A percentile compares a stretch with the other conserved stretches of the same genome.
Conservation (phyloP, 352 stramenopile species). For the Pilasporangium apinafurcum region DNA sequence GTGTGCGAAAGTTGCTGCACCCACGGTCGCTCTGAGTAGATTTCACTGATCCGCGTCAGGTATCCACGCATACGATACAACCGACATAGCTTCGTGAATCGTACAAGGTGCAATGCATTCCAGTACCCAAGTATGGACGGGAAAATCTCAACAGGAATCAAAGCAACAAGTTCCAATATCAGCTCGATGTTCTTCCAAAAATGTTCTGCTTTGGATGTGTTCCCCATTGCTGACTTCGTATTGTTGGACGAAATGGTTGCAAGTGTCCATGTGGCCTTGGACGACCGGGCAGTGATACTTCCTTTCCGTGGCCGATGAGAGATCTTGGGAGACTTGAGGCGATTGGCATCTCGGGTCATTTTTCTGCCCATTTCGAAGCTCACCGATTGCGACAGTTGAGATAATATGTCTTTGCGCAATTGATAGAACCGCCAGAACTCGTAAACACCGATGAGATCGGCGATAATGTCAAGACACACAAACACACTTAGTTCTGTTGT, state of each 20-base stretch:
- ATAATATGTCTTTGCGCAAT: slow-evolving; percentile 26
- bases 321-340: slow-evolving; percentile 21
- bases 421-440: slow-evolving; percentile 39
- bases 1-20: slow-evolving; percentile 53
- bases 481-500: slow-evolving; percentile 36
- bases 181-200: slow-evolving; percentile 34
- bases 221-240: background rate
- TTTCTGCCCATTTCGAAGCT: slow-evolving; percentile 49
- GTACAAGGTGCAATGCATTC: slow-evolving; percentile 55
- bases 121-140: slow-evolving; percentile 20
- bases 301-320: slow-evolving; percentile 17
- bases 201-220: background rate
- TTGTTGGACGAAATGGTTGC: slow-evolving; percentile 18
- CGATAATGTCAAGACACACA: slow-evolving; percentile 21
- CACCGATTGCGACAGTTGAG: slow-evolving; percentile 24
- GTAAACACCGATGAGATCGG: slow-evolving; percentile 32
- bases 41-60: slow-evolving; percentile 29
- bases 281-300: slow-evolving; percentile 8
- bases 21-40: slow-evolving; percentile 41
- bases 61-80: slow-evolving; percentile 32
- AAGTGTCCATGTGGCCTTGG: slow-evolving; percentile 43
- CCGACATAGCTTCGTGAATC: slow-evolving; percentile 53
- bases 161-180: slow-evolving; percentile 35
- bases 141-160: slow-evolving; percentile 52
- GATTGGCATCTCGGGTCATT: slow-evolving; percentile 21